Conservation (phyloP, 169 alveolate genomes). For the Plasmodium malariae region DNA sequence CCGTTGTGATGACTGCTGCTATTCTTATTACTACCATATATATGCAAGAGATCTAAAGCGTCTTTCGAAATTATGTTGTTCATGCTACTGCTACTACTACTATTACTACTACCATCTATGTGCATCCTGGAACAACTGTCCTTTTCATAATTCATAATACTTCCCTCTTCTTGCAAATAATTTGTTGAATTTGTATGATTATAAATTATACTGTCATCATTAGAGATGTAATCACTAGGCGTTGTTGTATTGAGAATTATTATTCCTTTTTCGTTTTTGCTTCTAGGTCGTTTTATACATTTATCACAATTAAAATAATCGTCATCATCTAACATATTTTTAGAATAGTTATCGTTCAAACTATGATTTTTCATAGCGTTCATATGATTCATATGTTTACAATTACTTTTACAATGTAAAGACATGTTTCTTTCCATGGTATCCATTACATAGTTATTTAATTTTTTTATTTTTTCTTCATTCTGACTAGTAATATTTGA, state of each 20-base stretch:
- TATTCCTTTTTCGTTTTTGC: neutral
- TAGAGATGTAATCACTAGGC: neutral
- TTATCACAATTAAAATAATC: neutral
- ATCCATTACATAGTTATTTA: neutral
- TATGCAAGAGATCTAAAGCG: neutral
- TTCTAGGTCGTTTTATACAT: neutral
- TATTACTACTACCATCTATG: neutral
- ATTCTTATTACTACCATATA: slow-evolving; percentile 1
- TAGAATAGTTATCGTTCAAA: neutral
- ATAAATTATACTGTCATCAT: neutral
- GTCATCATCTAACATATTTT: neutral
- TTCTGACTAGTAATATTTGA: neutral
- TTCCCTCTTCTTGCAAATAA: too few species aligned
- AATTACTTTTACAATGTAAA: neutral
- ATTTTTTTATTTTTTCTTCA: neutral
- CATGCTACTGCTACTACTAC: too few species aligned
- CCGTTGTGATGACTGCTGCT: neutral
- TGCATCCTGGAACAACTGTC: neutral
- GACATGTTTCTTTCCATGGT: neutral
- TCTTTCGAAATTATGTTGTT: neutral
- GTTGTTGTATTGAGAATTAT: neutral
- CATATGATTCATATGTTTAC: neutral
- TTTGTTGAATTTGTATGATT: neutral
- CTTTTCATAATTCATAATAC: slow-evolving; percentile 3
- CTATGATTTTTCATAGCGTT: neutral